Evolutionary conservation across 805 yeast genomes (phyloP).

Genomic region (Candida corydali): DNA sequence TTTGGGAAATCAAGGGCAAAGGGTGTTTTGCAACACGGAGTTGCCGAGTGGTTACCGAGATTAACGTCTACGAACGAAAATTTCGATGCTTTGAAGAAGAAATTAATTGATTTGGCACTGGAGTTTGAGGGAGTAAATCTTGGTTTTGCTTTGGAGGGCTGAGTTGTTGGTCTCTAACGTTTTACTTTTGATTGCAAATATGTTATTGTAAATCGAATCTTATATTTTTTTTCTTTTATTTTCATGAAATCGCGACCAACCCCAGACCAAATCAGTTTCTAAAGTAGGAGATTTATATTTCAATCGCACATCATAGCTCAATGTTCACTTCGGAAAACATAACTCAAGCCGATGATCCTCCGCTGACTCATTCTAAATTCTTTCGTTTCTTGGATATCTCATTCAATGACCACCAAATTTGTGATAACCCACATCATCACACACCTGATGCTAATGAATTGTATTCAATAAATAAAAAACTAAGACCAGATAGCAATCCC

Average conservation of each 20-base stretch:
- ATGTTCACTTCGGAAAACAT: too few relatives aligned
- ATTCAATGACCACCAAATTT: neutral
- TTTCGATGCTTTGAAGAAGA: slow-evolving; percentile 23
- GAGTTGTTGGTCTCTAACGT: too few relatives aligned
- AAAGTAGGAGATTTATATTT: too few relatives aligned
- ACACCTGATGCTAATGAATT: neutral
- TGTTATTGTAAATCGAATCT: too few relatives aligned
- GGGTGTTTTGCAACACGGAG: slow-evolving; percentile 53
- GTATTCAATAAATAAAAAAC: neutral
- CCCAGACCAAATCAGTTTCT: too few relatives aligned
- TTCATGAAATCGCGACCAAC: too few relatives aligned
- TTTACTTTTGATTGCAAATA: too few relatives aligned
- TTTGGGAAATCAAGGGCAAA: slow-evolving; percentile 42
- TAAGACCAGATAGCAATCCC: neutral
- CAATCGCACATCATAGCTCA: too few relatives aligned
- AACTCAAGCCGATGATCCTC: too few relatives aligned
- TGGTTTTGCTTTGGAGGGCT: slow-evolving; percentile 40
- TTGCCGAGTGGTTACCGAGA: slow-evolving; percentile 41
- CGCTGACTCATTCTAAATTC: too few relatives aligned
- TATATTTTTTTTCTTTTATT: too few relatives aligned
- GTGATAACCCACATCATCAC: neutral
- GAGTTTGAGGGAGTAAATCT: slow-evolving; percentile 29
- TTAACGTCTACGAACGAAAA: slow-evolving; percentile 27
- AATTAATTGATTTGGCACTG: slow-evolving; percentile 24
- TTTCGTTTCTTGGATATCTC: neutral